These are phyloP conservation scores for Paracorniculantispora psalliotae DNA, from an alignment of 2,329 filamentous ascomycete genomes.

Conservation along the genomic window DNA sequence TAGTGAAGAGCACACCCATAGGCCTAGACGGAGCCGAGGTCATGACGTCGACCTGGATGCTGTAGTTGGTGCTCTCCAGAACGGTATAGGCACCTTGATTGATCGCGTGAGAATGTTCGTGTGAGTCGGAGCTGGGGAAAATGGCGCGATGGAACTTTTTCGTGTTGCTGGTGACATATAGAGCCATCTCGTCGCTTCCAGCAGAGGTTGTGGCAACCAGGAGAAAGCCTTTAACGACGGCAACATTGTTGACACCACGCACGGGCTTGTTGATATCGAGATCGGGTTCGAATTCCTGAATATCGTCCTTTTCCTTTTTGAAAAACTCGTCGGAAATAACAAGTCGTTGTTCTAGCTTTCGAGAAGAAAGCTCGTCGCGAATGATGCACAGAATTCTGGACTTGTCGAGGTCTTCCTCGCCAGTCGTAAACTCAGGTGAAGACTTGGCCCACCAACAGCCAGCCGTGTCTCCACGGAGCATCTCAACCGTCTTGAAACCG, in stretches of 20 bases:
- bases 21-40: conserved; percentile 58
- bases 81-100: conserved; percentile 88
- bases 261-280: conserved; percentile 71
- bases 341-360: conserved; percentile 70
- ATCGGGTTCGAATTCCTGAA: conserved; percentile 68
- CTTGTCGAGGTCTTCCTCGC: conserved; percentile 58
- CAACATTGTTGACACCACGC: conserved; percentile 75
- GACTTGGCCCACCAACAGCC: conserved; percentile 87
- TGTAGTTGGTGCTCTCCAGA: conserved; percentile 94
- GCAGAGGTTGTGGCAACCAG: conserved; percentile 76
- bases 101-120: conserved; percentile 62
- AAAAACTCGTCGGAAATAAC: conserved; percentile 84
- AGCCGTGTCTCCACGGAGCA: conserved; percentile 62
- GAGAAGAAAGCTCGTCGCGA: conserved; percentile 64
- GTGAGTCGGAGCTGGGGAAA: conserved; percentile 73
- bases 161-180: conserved; percentile 84
- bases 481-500: conserved; percentile 68
- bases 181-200: conserved; percentile 81
- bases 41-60: conserved; percentile 93
- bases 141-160: conserved; percentile 85
- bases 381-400: conserved; percentile 77
- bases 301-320: conserved; percentile 39
- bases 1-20: conserved; percentile 88
- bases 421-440: conserved; percentile 66
- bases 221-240: conserved; percentile 78